phyloP scores from a whole-genome alignment of 1,284 basidiomycete genomes.

The Vanrija pseudolonga region DNA sequence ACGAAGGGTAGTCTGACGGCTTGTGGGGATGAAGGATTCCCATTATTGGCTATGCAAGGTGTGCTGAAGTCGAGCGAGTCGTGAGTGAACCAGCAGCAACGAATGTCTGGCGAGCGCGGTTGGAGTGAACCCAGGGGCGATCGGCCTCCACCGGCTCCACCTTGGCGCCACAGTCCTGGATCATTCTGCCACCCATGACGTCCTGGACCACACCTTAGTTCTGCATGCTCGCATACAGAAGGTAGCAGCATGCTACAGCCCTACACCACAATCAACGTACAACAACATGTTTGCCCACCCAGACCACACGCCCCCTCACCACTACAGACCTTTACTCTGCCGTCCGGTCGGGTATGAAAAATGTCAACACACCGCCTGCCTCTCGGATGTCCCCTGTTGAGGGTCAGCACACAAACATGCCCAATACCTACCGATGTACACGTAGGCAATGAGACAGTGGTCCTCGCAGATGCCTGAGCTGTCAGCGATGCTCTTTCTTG shows the following conservation, averaged over 20 bases:
- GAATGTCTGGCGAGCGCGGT: too few relatives aligned
- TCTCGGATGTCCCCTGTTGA: conserved; percentile 63
- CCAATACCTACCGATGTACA: conserved; percentile 63
- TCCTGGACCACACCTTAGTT: too few relatives aligned
- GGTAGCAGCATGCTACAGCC: too few relatives aligned
- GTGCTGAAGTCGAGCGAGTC: too few relatives aligned
- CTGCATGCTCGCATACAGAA: too few relatives aligned
- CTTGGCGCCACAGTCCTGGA: too few relatives aligned
- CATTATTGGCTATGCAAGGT: neutral
- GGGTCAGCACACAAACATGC: neutral
- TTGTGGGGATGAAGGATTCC: neutral
- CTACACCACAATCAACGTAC: neutral
- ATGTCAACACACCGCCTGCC: conserved; percentile 79
- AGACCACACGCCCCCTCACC: neutral
- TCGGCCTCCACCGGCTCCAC: too few relatives aligned
- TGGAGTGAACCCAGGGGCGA: too few relatives aligned
- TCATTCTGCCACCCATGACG: too few relatives aligned
- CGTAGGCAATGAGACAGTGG: conserved; percentile 82
- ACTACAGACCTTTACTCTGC: conserved; percentile 2
- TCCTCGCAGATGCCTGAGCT: conserved; percentile 72
- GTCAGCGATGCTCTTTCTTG: neutral
- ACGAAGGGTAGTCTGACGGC: conserved; percentile 40
- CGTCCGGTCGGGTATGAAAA: conserved; percentile 65
- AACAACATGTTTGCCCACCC: neutral
- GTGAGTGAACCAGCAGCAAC: too few relatives aligned